A percentile compares a stretch with the other conserved stretches of the same genome.
These are phyloP conservation scores for Syzygium jambos DNA, from an alignment of 345 rosid species.

Conservation along the genomic window DNA sequence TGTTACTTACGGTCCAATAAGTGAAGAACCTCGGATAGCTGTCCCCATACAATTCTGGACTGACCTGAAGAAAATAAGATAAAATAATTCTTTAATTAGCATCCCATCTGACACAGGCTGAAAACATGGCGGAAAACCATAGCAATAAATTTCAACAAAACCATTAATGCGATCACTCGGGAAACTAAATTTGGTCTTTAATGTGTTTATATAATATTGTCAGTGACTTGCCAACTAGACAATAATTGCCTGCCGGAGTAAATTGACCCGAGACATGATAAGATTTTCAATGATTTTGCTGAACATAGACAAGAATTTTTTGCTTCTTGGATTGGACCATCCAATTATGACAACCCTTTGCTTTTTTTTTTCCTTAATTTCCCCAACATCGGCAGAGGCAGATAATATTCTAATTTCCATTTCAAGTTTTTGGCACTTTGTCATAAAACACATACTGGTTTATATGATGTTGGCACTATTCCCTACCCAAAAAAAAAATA, in stretches of 20 bases:
- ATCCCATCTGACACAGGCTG: background rate
- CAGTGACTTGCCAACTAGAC: background rate
- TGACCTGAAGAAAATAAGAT: slow-evolving; percentile 41
- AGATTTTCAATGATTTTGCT: background rate
- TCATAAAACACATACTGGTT: background rate
- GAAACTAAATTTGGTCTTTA: background rate
- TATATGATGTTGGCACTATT: background rate
- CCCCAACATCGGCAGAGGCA: background rate
- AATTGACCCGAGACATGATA: background rate
- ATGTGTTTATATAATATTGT: background rate
- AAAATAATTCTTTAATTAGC: background rate
- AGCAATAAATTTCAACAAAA: background rate
- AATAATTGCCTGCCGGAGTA: background rate
- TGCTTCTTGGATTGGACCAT: background rate
- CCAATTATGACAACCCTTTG: background rate
- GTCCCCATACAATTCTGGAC: slow-evolving; percentile 98
- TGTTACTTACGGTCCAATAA: slow-evolving; percentile 82
- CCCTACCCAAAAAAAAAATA: background rate
- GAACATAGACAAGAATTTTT: background rate
- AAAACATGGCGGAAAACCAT: background rate
- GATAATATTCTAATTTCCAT: background rate
- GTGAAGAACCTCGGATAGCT: slow-evolving; percentile 91
- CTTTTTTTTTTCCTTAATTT: background rate
- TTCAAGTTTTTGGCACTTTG: background rate
- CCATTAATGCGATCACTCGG: background rate